These are phyloP conservation scores for Amaranthus tricolor DNA, from an alignment of 179 eudicot species.

Conservation along the genomic window DNA sequence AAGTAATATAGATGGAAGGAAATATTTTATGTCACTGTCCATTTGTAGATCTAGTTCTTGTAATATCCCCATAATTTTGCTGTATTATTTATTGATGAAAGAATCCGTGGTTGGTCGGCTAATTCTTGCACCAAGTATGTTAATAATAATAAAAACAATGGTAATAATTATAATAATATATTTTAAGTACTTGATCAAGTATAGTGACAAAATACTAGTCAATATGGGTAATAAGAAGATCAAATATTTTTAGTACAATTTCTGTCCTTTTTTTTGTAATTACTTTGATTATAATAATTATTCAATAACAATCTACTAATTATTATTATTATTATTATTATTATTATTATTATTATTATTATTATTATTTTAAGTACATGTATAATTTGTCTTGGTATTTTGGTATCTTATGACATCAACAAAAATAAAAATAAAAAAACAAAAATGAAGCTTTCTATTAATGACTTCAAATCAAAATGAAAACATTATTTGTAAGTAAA, in stretches of 20 bases:
- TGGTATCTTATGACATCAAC: neutral
- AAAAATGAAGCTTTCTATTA: neutral
- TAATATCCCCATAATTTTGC: neutral
- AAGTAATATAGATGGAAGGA: too few species aligned
- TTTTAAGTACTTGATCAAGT: neutral
- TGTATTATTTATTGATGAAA: constrained; percentile 8
- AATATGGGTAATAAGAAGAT: constrained; percentile 12
- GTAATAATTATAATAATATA: neutral
- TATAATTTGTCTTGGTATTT: constrained; percentile 10
- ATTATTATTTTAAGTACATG: neutral
- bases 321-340: too few species aligned
- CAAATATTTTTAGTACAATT: neutral
- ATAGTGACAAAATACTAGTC: constrained; percentile 19
- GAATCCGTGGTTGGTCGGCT: constrained; percentile 23
- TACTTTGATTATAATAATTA: neutral
- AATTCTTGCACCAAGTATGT: neutral
- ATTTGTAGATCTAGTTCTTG: constrained; percentile 6
- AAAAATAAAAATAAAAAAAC: neutral
- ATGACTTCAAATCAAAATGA: too few species aligned
- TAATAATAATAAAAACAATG: neutral
- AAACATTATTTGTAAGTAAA: too few species aligned
- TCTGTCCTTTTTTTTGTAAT: neutral
- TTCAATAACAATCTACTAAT: too few species aligned
- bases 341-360: neutral
- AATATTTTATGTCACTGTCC: constrained; percentile 2